These are phyloP conservation scores for Xylariaceae sp. DNA, from an alignment of 2,329 filamentous ascomycete genomes.

Conservation along the genomic window DNA sequence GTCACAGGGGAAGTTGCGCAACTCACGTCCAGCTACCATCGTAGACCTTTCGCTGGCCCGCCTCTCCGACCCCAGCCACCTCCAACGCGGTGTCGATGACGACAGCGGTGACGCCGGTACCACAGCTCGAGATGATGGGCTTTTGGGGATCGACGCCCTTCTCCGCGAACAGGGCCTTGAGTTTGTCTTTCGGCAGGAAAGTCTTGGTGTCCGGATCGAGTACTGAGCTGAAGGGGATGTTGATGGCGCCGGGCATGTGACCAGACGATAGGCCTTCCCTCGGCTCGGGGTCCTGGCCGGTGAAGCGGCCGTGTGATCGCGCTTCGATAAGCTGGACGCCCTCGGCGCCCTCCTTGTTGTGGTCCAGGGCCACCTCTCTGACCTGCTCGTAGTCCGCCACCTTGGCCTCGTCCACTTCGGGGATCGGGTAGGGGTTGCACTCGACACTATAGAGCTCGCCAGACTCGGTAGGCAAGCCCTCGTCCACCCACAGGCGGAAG, in stretches of 20 bases:
- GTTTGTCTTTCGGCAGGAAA: conserved; percentile 62
- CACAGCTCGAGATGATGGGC: conserved; percentile 82
- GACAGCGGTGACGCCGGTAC: conserved; percentile 88
- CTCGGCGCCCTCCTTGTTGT: conserved; percentile 75
- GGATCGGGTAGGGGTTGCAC: conserved; percentile 57
- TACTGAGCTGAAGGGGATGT: conserved; percentile 69
- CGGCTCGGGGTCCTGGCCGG: conserved; percentile 77
- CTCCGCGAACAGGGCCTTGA: conserved; percentile 68
- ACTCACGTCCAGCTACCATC: conserved; percentile 98
- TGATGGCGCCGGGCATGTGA: conserved; percentile 84
- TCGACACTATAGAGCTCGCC: conserved; percentile 64
- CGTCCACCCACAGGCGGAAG: conserved; percentile 85
- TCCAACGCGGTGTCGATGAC: conserved; percentile 81
- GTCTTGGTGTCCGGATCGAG: conserved; percentile 79
- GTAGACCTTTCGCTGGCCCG: conserved; percentile 67
- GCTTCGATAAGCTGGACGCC: conserved; percentile 87
- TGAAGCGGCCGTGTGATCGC: conserved; percentile 69
- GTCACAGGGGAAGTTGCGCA: background rate
- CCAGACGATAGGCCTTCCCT: conserved; percentile 79
- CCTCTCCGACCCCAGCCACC: conserved; percentile 65
- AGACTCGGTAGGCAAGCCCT: conserved; percentile 75
- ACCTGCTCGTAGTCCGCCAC: conserved; percentile 80
- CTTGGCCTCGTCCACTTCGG: conserved; percentile 51
- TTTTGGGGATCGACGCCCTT: conserved; percentile 72
- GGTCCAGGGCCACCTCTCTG: conserved; percentile 64